Evolutionary conservation across 2,329 filamentous ascomycete genomes (phyloP), one percentile per base, ranked within the genome.

Genomic region (Arachnomyces sp.): DNA sequence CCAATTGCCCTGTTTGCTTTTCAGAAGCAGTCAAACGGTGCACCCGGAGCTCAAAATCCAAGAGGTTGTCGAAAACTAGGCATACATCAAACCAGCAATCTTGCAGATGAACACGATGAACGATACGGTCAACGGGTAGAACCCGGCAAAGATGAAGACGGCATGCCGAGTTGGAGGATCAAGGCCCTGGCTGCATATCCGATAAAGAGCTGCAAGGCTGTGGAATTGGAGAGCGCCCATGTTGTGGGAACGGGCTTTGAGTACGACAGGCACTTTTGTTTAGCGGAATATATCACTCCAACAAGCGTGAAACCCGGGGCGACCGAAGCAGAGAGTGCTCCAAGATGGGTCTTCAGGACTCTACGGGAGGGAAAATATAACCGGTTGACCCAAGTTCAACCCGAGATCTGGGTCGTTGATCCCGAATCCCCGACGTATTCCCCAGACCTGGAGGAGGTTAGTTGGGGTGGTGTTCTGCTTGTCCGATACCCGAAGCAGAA

Each of bases 121-220:
- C 15, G 65, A 62, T 13, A 51, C 56, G 7, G 51, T 61, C 3
- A 51, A 43, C 14, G 31, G 44, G 6, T 40, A 48, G n/a, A 39
- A 20, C 14, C 32, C 17, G 28, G 18, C 47, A 54, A 50, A 9
- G 64, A 68, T 39, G 49, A 58, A 37, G 44, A 53, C 30, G 59
- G 57, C 2, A 48, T 49, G 7, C 58, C 61, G 15, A 59, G 59
- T 42, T 71, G 70, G 61, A 63, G 61, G 28, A 65, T 82, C 35
- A 81, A 86, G 59, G 84, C 82, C 40, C 68, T 94, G 38, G 81
- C 80, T 65, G 74, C 88, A 44, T 90, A 92, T 59, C 88, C 89
- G 1, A 66, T 94, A 59, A 90, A 93, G 65, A 86, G 83, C 42
- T 94, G 87, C 59, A 70, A 68, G 41, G 84, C 82, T 18, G 78